Evolutionary conservation across 306 rosid species (phyloP).

Genomic region (Rubus idaeus): DNA sequence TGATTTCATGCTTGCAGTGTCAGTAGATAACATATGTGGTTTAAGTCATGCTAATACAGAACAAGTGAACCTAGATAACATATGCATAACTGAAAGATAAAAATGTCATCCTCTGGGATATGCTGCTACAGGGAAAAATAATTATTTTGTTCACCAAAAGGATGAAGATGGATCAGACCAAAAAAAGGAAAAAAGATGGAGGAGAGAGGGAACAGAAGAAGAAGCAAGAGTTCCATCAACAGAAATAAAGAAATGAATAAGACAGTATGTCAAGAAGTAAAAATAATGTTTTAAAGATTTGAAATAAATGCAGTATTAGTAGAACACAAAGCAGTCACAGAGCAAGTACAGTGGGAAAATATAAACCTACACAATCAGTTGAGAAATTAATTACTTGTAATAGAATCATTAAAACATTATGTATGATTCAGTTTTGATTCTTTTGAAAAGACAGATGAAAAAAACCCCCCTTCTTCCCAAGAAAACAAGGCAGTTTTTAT

Average conservation of each 20-base stretch:
- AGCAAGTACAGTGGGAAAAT: neutral
- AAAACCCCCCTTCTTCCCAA: neutral
- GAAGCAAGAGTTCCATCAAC: neutral
- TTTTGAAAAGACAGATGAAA: constrained; percentile 7
- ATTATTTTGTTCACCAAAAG: neutral
- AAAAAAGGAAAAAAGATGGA: neutral
- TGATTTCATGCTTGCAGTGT: neutral
- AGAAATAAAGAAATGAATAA: neutral
- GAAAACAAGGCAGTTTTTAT: neutral
- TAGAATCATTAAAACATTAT: neutral
- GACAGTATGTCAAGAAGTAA: constrained; percentile 5
- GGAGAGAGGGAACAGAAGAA: neutral
- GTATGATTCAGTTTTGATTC: neutral
- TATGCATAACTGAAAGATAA: neutral
- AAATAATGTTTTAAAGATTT: neutral
- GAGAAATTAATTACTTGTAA: neutral
- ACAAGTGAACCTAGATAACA: constrained; percentile 3
- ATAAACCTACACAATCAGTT: neutral
- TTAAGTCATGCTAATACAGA: neutral
- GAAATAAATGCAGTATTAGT: neutral
- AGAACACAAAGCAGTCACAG: neutral
- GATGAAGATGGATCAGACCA: neutral
- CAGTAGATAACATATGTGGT: neutral
- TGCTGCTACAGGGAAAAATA: neutral
- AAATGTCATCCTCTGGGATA: neutral